A percentile compares a stretch with the other conserved stretches of the same genome.
Conservation (phyloP, 805 yeast genomes). For the Cyberlindnera lachancei region DNA sequence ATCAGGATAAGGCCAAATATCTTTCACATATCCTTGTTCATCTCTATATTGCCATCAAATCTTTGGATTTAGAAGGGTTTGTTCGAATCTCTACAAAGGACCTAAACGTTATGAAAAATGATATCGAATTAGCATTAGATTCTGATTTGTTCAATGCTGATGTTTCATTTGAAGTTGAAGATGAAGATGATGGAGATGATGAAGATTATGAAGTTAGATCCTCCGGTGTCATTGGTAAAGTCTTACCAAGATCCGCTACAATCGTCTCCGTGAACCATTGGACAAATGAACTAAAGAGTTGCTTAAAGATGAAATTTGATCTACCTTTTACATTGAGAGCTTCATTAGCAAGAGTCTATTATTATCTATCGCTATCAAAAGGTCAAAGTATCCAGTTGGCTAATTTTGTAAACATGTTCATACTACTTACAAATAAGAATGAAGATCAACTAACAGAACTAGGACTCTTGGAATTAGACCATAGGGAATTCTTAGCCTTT, state of each 20-base stretch:
- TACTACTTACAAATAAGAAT: slow-evolving; percentile 39
- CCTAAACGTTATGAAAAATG: slow-evolving; percentile 37
- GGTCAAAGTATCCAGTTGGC: slow-evolving; percentile 61
- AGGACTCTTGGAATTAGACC: slow-evolving; percentile 29
- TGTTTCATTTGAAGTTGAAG: slow-evolving; percentile 29
- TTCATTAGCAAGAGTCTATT: slow-evolving; percentile 60
- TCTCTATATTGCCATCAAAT: slow-evolving; percentile 66
- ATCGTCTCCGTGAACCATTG: slow-evolving; percentile 72
- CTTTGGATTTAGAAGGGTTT: slow-evolving; percentile 68
- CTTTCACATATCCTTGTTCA: slow-evolving; percentile 75
- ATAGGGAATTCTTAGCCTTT: slow-evolving; percentile 25
- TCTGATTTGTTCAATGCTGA: slow-evolving; percentile 41
- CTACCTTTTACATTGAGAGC: slow-evolving; percentile 63
- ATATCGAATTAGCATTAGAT: slow-evolving; percentile 42
- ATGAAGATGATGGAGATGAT: slow-evolving; percentile 30
- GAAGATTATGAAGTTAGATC: slow-evolving; percentile 31
- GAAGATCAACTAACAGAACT: slow-evolving; percentile 21
- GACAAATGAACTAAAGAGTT: slow-evolving; percentile 77
- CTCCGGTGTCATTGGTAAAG: slow-evolving; percentile 45
- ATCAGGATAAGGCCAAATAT: slow-evolving; percentile 62
- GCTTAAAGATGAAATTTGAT: slow-evolving; percentile 71
- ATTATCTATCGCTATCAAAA: slow-evolving; percentile 59
- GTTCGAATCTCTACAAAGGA: slow-evolving; percentile 63
- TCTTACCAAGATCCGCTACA: slow-evolving; percentile 61
- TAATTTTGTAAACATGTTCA: slow-evolving; percentile 56